phyloP scores from a whole-genome alignment of 2,329 filamentous ascomycete genomes.

The Pseudopyrenochaeta lycopersici region DNA sequence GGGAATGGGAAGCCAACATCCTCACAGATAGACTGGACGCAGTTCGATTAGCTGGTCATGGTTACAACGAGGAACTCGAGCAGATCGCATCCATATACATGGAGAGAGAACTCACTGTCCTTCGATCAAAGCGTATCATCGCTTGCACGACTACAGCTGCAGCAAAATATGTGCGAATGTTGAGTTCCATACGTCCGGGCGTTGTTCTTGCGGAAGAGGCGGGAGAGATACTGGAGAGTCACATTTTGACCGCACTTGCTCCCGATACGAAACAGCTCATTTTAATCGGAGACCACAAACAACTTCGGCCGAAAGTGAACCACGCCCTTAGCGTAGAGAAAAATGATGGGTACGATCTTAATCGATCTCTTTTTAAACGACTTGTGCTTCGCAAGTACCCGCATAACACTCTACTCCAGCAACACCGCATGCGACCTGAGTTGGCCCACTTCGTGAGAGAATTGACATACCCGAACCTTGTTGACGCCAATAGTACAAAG shows the following conservation, averaged over 20 bases:
- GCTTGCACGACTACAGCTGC: conserved; percentile 77
- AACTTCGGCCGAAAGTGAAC: conserved; percentile 73
- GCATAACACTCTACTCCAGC: conserved; percentile 64
- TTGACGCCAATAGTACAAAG: conserved; percentile 63
- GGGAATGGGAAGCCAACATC: conserved; percentile 41
- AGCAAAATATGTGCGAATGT: conserved; percentile 66
- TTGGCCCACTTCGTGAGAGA: conserved; percentile 68
- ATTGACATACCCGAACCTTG: conserved; percentile 69
- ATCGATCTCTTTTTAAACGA: conserved; percentile 74
- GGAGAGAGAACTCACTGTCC: conserved; percentile 36
- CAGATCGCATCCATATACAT: conserved; percentile 45
- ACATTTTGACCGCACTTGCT: conserved; percentile 69
- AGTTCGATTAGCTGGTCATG: conserved; percentile 50
- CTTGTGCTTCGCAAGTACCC: conserved; percentile 65
- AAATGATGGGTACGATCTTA: conserved; percentile 72
- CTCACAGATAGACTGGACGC: conserved; percentile 61
- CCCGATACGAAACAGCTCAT: conserved; percentile 69
- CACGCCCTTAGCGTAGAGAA: conserved; percentile 70
- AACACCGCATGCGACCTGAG: conserved; percentile 75
- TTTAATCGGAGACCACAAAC: conserved; percentile 77
- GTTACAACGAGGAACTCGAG: conserved; percentile 55
- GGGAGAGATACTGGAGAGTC: conserved; percentile 75
- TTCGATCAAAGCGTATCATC: conserved; percentile 68
- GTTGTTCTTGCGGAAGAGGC: conserved; percentile 76
- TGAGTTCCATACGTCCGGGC: conserved; percentile 65